These are phyloP conservation scores for Rhododendron griersonianum DNA, from an alignment of 148 eudicot species.

Conservation along the genomic window DNA sequence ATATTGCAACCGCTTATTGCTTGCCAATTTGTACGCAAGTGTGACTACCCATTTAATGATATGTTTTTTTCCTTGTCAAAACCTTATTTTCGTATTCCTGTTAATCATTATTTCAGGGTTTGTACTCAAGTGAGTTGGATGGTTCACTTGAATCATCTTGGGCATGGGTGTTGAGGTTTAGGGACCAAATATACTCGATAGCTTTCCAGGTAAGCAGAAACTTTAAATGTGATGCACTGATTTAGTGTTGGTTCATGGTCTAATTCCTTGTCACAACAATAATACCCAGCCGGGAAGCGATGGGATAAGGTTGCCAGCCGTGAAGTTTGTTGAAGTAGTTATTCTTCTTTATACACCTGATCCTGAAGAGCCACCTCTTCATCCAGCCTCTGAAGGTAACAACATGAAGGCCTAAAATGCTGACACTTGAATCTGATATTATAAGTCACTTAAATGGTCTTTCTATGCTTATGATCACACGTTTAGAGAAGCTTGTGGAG, in stretches of 20 bases:
- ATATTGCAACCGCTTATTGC: background rate
- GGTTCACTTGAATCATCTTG: slow-evolving; percentile 68
- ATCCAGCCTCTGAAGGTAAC: slow-evolving; percentile 55
- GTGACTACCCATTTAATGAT: background rate
- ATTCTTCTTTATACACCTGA: slow-evolving; percentile 86
- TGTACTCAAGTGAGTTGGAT: slow-evolving; percentile 56
- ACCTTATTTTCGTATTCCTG: background rate
- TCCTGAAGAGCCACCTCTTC: slow-evolving; percentile 73
- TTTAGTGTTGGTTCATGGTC: slow-evolving; percentile 9
- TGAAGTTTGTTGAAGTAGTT: slow-evolving; percentile 78
- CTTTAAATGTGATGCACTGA: background rate
- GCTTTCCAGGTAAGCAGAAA: slow-evolving; percentile 71
- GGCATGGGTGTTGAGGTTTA: slow-evolving; percentile 69
- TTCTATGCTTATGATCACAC: slow-evolving; percentile 6
- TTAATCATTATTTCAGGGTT: slow-evolving; percentile 49
- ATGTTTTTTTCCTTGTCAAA: background rate
- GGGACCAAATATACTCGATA: slow-evolving; percentile 72
- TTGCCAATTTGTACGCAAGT: background rate
- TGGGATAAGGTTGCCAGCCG: slow-evolving; percentile 73
- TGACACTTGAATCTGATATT: background rate
- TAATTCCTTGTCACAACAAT: slow-evolving; percentile 15
- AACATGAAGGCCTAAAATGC: background rate
- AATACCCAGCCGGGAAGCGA: slow-evolving; percentile 62
- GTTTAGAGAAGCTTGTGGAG: slow-evolving; percentile 45
- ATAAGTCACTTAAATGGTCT: background rate